Conservation (phyloP, 2,329 filamentous ascomycete species). For the Trichoderma sp. region DNA sequence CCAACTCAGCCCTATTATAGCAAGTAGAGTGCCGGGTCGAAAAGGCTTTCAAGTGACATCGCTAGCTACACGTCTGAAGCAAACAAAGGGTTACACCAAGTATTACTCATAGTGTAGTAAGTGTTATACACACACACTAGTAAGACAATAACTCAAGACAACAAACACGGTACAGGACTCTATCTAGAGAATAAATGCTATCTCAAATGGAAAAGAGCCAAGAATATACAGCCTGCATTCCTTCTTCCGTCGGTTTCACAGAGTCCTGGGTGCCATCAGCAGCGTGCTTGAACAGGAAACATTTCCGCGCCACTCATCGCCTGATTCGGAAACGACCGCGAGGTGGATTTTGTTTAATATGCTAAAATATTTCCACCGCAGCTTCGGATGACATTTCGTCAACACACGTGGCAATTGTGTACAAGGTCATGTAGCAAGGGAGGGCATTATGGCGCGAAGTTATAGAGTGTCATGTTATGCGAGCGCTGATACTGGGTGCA, state of each 20-base stretch:
- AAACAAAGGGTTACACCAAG: too few relatives aligned
- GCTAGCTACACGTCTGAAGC: too few relatives aligned
- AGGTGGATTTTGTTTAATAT: neutral
- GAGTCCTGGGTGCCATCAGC: neutral
- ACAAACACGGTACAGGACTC: neutral
- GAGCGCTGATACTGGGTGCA: too few relatives aligned
- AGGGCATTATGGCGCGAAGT: too few relatives aligned
- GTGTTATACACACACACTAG: neutral
- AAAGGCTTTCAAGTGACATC: too few relatives aligned
- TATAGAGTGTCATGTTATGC: too few relatives aligned
- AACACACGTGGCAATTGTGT: neutral
- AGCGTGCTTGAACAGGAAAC: neutral
- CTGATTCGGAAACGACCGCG: neutral
- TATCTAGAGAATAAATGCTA: neutral
- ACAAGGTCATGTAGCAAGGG: too few relatives aligned
- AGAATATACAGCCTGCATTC: neutral
- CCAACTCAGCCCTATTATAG: neutral
- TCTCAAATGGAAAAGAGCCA: neutral
- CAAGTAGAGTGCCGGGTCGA: neutral
- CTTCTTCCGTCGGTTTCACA: neutral
- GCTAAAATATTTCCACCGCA: neutral
- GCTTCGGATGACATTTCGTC: neutral
- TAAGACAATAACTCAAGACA: neutral
- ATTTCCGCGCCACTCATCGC: neutral
- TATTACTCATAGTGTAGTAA: too few relatives aligned